phyloP scores from a whole-genome alignment of 352 stramenopile species.

The Globisporangium orthogonon region DNA sequence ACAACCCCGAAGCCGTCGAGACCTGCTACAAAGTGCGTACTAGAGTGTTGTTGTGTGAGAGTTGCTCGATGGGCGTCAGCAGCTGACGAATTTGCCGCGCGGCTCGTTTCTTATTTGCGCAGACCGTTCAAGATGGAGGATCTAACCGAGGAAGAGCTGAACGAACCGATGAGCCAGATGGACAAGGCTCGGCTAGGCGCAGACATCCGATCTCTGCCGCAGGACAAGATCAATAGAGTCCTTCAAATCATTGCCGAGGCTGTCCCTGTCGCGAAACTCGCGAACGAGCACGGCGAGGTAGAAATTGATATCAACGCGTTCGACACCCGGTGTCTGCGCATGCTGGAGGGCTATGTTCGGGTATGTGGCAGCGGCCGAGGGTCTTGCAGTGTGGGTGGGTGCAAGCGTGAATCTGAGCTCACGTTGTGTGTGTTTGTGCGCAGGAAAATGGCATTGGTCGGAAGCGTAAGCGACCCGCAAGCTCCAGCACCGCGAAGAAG shows the following conservation, averaged over 20 bases:
- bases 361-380: conserved; percentile 32
- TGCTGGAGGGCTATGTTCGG: conserved; percentile 87
- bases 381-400: conserved; percentile 11
- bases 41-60: background rate
- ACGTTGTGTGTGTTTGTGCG: conserved; percentile 7
- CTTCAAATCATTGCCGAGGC: conserved; percentile 87
- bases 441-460: conserved; percentile 85
- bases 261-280: conserved; percentile 76
- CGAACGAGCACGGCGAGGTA: conserved; percentile 82
- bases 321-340: conserved; percentile 78
- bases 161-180: conserved; percentile 79
- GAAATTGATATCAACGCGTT: conserved; percentile 89
- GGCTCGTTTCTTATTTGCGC: conserved; percentile 6
- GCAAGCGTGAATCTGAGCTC: conserved; percentile 10
- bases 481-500: conserved; percentile 25
- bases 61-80: background rate
- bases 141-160: conserved; percentile 83
- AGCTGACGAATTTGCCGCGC: background rate
- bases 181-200: conserved; percentile 78
- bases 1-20: conserved; percentile 38
- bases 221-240: conserved; percentile 87
- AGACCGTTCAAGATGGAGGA: conserved; percentile 88
- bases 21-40: conserved; percentile 45
- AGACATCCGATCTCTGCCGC: conserved; percentile 73
- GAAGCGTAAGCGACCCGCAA: conserved; percentile 71